A percentile compares a stretch with the other conserved stretches of the same genome.
Evolutionary conservation across 148 eudicot species (phyloP).

Genomic region (Rhododendron henanense): DNA sequence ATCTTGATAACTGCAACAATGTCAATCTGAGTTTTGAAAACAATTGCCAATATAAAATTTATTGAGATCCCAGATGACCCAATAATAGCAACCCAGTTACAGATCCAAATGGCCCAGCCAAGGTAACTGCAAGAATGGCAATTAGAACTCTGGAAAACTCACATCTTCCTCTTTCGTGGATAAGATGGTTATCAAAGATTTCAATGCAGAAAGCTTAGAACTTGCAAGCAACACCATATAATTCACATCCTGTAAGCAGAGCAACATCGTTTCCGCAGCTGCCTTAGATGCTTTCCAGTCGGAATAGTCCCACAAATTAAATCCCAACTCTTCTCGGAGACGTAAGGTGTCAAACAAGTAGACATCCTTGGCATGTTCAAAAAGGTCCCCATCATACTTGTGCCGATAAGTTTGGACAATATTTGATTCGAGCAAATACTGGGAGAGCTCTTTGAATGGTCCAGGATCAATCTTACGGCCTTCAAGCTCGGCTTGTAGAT

Average conservation of each 20-base stretch:
- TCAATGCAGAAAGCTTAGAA: constrained; percentile 67
- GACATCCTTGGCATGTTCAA: constrained; percentile 27
- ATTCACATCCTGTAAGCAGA: constrained; percentile 52
- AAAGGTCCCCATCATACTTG: constrained; percentile 29
- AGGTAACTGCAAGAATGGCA: background rate
- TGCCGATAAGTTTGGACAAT: constrained; percentile 49
- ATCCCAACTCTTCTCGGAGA: constrained; percentile 61
- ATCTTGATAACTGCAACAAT: background rate
- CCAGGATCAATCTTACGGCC: constrained; percentile 77
- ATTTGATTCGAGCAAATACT: constrained; percentile 48
- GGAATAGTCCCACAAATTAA: constrained; percentile 68
- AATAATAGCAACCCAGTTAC: background rate
- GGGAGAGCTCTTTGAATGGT: constrained; percentile 78
- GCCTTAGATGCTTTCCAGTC: constrained; percentile 67
- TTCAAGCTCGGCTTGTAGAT: constrained; percentile 91
- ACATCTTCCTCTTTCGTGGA: constrained; percentile 49
- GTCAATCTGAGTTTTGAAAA: background rate
- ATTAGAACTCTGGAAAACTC: constrained; percentile 30
- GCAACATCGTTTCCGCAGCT: constrained; percentile 59
- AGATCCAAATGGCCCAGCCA: background rate
- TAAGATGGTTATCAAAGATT: constrained; percentile 55
- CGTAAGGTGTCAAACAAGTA: constrained; percentile 52
- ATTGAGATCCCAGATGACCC: background rate
- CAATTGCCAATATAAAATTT: background rate
- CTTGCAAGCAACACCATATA: constrained; percentile 50